A percentile compares a stretch with the other conserved stretches of the same genome.
These are phyloP conservation scores for Dictyostelium discoideum DNA, from an alignment of 78 protist species.

Conservation along the genomic window dicty_2.7 NC_007090.3:2753501-2754000, in stretches of 20 bases:
- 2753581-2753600: slow-evolving; percentile 23
- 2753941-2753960: background rate
- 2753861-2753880: background rate
- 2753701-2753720: background rate
- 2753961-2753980: slow-evolving; percentile 29
- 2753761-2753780: background rate
- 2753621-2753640: background rate
- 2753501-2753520: slow-evolving; percentile 5
- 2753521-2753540: slow-evolving; percentile 25
- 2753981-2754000: slow-evolving; percentile 11
- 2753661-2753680: background rate
- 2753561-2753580: background rate
- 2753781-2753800: background rate
- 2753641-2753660: background rate
- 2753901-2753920: background rate
- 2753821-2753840: background rate
- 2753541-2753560: background rate
- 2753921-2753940: background rate
- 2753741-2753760: slow-evolving; percentile 12
- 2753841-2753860: background rate
- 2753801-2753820: background rate
- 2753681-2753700: background rate
- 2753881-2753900: background rate
- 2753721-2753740: slow-evolving; percentile 3
- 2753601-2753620: background rate